These are phyloP conservation scores for Mortierella hygrophila DNA, from an alignment of 192 early-diverging fungal species.

Conservation along the genomic window DNA sequence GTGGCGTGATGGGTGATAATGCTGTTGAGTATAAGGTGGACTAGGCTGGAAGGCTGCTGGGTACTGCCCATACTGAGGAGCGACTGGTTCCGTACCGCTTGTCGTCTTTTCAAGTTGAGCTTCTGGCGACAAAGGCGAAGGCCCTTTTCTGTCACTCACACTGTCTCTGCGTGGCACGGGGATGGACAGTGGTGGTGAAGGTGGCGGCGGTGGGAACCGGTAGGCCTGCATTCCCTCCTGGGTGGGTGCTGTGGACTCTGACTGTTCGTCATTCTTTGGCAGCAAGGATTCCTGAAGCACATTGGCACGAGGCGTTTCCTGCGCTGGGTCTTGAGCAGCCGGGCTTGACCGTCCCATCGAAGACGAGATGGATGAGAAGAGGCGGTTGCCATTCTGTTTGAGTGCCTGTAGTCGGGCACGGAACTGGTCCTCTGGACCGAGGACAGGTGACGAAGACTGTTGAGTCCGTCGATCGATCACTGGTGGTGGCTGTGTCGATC, in stretches of 20 bases:
- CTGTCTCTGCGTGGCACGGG: conserved; percentile 16
- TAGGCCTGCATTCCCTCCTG: conserved; percentile 32
- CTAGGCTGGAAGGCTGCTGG: conserved; percentile 18
- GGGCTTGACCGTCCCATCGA: not conserved
- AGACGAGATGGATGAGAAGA: conserved; percentile 20
- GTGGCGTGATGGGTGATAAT: conserved; percentile 16
- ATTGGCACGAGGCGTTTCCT: not conserved
- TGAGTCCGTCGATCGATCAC: not conserved
- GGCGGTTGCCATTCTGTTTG: conserved; percentile 16
- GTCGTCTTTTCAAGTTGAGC: conserved; percentile 1
- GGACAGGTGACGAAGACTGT: not conserved
- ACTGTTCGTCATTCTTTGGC: conserved; percentile 20
- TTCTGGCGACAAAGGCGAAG: not conserved
- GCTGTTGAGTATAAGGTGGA: conserved; percentile 18
- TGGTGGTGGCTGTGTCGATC: not conserved
- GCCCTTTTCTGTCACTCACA: not conserved
- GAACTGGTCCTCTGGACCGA: conserved; percentile 14
- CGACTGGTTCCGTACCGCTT: not conserved
- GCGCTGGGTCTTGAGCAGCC: not conserved
- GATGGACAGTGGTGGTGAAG: conserved; percentile 44
- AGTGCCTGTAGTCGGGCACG: conserved; percentile 21
- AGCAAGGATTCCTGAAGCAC: conserved; percentile 32
- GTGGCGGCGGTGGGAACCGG: conserved; percentile 30
- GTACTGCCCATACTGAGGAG: not conserved
- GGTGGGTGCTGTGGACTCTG: not conserved